Base-by-base conservation (phyloP, 257 asterid genomes). In the Nicotiana knightiana region DNA sequence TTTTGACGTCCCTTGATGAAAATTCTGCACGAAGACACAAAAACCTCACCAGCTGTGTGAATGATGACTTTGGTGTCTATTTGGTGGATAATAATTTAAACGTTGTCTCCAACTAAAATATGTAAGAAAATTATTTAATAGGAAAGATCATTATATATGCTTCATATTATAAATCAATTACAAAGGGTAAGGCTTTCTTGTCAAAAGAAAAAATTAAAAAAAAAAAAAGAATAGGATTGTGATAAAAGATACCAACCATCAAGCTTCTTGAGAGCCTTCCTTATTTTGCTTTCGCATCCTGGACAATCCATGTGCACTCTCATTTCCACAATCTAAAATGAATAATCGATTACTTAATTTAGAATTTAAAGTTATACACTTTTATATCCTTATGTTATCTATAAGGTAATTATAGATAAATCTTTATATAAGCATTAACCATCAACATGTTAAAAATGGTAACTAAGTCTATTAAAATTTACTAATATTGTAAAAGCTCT, bases 221-320 rank as follows among this genome's bases (percentile, higher is more conserved):
- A 53, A 67, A 53, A 21, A 6, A 39, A 26, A 32, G 51, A n/a
- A 71, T 32, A 63, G 51, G 18, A 54, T 13, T 17, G 48, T 24
- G 48, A 2, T 90, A 91, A 13, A 12, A 75, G 21, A 4, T 75
- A 26, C 79, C 16, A 75, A 75, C 97, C 97, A 81, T 87, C 85
- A 71, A 94, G 83, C 83, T 89, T 91, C 75, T 84, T 82, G 51
- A 93, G 91, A 33, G 94, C 92, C 81, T 91, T 94, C 83, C 35
- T 91, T 33, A 92, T 85, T 85, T 83, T 94, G 68, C 78, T 85
- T 82, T 91, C 91, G 58, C 98, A 92, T 68, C 98, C 96, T n/a
- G 84, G 90, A 82, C 98, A 94, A 82, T 94, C 98, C 93, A 94
- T 87, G 91, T 90, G 90, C 86, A 94, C 95, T 85, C 93, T 91